These are phyloP conservation scores for Blastobotrys illinoisensis DNA, from an alignment of 1,139 yeast genomes.

Conservation along the genomic window DNA sequence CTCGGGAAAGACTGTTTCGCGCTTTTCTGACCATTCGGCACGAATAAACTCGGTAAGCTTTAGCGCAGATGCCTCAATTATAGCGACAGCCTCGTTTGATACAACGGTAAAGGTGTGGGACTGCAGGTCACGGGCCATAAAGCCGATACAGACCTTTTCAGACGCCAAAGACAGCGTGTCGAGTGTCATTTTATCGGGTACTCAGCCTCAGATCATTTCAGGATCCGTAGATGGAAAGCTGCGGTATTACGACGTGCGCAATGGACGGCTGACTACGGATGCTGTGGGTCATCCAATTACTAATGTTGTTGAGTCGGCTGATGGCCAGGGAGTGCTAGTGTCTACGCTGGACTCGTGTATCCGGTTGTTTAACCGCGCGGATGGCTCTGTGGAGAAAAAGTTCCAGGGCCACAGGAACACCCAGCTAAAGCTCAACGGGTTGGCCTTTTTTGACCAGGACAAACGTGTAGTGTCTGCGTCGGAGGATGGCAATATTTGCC, in stretches of 20 bases:
- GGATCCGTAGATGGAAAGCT: constrained; percentile 35
- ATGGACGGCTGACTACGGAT: constrained; percentile 28
- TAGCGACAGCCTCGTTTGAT: constrained; percentile 34
- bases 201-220: constrained; percentile 26
- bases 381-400: constrained; percentile 26
- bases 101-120: constrained; percentile 37
- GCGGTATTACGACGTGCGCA: constrained; percentile 33
- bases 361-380: constrained; percentile 25
- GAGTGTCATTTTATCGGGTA: constrained; percentile 20
- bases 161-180: constrained; percentile 36
- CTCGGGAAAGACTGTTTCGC: constrained; percentile 23
- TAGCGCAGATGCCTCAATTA: constrained; percentile 26
- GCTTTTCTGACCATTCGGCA: constrained; percentile 32
- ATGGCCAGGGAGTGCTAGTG: constrained; percentile 24
- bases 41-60: constrained; percentile 31
- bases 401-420: constrained; percentile 29
- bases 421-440: constrained; percentile 21
- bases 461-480: constrained; percentile 75
- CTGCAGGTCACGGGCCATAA: constrained; percentile 20
- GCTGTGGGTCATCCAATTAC: constrained; percentile 32
- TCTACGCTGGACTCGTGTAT: constrained; percentile 28
- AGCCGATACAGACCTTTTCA: constrained; percentile 32
- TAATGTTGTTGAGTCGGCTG: constrained; percentile 19
- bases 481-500: constrained; percentile 81
- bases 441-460: constrained; percentile 43